Percentiles rank a stretch among this genome's conserved stretches.
phyloP scores from a whole-genome alignment of 345 rosid species.

The Aegle marmelos region DNA sequence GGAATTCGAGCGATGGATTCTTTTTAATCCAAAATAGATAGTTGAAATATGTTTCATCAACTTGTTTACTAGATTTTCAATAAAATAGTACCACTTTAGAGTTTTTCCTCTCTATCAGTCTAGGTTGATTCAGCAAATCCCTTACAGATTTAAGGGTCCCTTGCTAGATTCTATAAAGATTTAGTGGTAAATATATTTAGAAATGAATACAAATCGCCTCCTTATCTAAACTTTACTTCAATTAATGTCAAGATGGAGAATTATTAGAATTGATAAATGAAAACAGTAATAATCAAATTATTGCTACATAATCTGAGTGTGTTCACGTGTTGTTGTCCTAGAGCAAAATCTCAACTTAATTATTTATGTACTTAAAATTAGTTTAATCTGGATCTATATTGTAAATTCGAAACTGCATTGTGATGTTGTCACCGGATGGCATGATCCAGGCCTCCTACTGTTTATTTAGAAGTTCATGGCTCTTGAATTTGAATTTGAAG shows the following conservation, averaged over 20 bases:
- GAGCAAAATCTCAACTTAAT: not conserved
- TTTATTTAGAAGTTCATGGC: too few relatives aligned
- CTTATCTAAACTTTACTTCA: not conserved
- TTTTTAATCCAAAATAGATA: not conserved
- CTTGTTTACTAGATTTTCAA: constrained; percentile 3
- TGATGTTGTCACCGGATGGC: too few relatives aligned
- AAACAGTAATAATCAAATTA: not conserved
- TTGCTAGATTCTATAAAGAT: not conserved
- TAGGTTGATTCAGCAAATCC: not conserved
- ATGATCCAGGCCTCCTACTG: too few relatives aligned
- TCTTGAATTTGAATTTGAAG: too few relatives aligned
- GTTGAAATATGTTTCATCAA: not conserved
- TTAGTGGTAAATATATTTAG: not conserved
- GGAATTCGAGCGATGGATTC: not conserved
- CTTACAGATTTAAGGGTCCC: constrained; percentile 8
- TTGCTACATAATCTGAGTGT: not conserved
- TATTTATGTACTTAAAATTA: too few relatives aligned
- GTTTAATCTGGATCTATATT: too few relatives aligned
- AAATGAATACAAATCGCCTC: not conserved
- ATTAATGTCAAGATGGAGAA: not conserved
- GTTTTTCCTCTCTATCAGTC: not conserved
- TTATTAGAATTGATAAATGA: not conserved
- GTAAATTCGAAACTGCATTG: too few relatives aligned
- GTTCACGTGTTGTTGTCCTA: not conserved
- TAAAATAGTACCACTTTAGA: not conserved